phyloP scores from a whole-genome alignment of 306 rosid species.

The Carpinus fangiana region DNA sequence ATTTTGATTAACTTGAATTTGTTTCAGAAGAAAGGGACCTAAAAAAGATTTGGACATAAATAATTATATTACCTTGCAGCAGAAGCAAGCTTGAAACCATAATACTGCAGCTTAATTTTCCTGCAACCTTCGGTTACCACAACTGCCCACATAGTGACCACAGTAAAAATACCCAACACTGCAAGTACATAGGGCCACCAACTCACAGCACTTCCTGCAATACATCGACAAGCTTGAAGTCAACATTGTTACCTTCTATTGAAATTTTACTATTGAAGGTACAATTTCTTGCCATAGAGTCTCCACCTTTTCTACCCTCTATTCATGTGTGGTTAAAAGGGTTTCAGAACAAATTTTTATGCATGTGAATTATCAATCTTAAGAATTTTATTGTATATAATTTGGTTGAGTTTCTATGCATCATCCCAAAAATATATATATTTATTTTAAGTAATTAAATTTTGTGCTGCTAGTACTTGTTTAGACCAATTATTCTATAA shows the following conservation, averaged over 20 bases:
- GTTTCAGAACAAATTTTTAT: not conserved
- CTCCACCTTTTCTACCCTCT: not conserved
- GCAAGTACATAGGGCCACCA: slow-evolving; percentile 79
- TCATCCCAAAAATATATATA: too few relatives aligned
- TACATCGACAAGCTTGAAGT: slow-evolving; percentile 24
- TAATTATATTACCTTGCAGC: slow-evolving; percentile 73
- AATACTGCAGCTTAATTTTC: slow-evolving; percentile 93
- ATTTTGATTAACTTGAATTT: not conserved
- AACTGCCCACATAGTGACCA: slow-evolving; percentile 98
- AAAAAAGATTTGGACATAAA: slow-evolving; percentile 10
- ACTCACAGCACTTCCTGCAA: slow-evolving; percentile 66
- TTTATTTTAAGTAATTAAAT: not conserved
- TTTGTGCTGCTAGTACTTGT: not conserved
- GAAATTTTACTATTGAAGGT: not conserved
- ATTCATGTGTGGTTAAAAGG: not conserved
- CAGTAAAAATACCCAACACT: slow-evolving; percentile 78
- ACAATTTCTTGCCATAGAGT: not conserved
- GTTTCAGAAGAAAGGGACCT: slow-evolving; percentile 7
- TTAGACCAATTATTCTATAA: not conserved
- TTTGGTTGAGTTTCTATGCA: not conserved
- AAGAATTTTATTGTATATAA: not conserved
- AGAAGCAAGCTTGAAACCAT: slow-evolving; percentile 97
- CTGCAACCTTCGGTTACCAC: slow-evolving; percentile 98
- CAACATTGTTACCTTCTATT: slow-evolving; percentile 18
- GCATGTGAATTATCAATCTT: not conserved